A percentile compares a stretch with the other conserved stretches of the same genome.
Conservation (phyloP, 1,284 basidiomycete genomes). For the Rhodotorula sp. region DNA sequence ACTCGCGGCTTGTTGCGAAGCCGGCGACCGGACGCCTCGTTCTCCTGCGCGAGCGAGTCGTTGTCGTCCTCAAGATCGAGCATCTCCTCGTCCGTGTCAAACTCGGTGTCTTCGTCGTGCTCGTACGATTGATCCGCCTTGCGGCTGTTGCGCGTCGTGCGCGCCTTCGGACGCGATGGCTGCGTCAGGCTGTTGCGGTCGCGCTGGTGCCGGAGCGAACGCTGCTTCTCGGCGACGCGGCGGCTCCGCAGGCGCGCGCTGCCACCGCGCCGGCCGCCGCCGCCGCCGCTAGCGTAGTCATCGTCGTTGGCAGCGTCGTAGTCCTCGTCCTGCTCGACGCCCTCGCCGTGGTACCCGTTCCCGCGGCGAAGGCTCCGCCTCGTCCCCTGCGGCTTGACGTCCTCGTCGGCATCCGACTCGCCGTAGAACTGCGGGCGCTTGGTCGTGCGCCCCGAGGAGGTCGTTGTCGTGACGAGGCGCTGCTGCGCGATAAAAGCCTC, state of each 20-base stretch:
- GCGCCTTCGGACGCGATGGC: not conserved
- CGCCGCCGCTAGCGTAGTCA: conserved; percentile 7
- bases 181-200: not conserved
- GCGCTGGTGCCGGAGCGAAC: not conserved
- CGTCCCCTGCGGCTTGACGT: conserved; percentile 2
- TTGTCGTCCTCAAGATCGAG: conserved; percentile 36
- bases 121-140: conserved; percentile 13
- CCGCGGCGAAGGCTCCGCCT: conserved; percentile 6
- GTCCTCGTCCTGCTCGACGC: conserved; percentile 27
- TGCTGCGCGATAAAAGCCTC: conserved; percentile 4
- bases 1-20: conserved; percentile 50
- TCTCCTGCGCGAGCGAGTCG: conserved; percentile 35
- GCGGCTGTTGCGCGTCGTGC: conserved; percentile 11
- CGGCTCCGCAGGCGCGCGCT: not conserved
- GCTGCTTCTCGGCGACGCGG: not conserved
- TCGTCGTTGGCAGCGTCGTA: conserved; percentile 2
- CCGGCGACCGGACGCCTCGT: conserved; percentile 19
- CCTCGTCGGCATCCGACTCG: conserved; percentile 18
- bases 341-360: conserved; percentile 19
- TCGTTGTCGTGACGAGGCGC: conserved; percentile 17
- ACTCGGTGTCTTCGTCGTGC: conserved; percentile 26
- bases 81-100: conserved; percentile 28
- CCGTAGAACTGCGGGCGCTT: conserved; percentile 28
- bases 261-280: not conserved
- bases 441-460: conserved; percentile 23